phyloP scores from a whole-genome alignment of 2,329 filamentous ascomycete genomes.

The Fonsecaea multimorphosa region DNA sequence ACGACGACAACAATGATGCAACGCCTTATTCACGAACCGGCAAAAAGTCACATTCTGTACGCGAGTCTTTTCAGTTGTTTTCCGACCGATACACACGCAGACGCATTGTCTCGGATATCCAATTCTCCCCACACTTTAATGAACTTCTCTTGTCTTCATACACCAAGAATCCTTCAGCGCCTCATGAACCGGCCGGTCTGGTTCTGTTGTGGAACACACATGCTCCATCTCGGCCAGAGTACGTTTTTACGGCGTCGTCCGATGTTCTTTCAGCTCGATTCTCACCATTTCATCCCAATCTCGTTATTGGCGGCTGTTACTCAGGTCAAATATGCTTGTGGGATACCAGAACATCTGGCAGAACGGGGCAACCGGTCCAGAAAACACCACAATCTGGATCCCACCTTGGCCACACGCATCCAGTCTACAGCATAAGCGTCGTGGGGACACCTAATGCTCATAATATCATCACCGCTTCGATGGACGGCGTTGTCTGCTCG shows the following conservation, averaged over 20 bases:
- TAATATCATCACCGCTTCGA: slow-evolving; percentile 96
- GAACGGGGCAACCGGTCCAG: slow-evolving; percentile 74
- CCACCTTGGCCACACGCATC: slow-evolving; percentile 80
- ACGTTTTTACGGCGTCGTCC: slow-evolving; percentile 93
- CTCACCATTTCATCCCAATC: slow-evolving; percentile 96
- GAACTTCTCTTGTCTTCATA: slow-evolving; percentile 93
- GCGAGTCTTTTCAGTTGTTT: slow-evolving; percentile 90
- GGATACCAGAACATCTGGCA: slow-evolving; percentile 86
- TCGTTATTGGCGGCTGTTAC: slow-evolving; percentile 95
- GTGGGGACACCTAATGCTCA: slow-evolving; percentile 98
- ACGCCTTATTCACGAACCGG: slow-evolving; percentile 34
- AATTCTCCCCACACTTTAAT: slow-evolving; percentile 88
- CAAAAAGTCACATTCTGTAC: slow-evolving; percentile 50
- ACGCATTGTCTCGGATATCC: slow-evolving; percentile 92
- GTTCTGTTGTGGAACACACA: slow-evolving; percentile 98
- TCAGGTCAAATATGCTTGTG: slow-evolving; percentile 95
- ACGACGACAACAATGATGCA: slow-evolving; percentile 73
- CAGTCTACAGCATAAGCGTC: slow-evolving; percentile 92
- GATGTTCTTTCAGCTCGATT: slow-evolving; percentile 96
- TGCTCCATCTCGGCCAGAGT: slow-evolving; percentile 91
- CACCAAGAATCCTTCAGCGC: slow-evolving; percentile 94
- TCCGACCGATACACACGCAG: slow-evolving; percentile 97
- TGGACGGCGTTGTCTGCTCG: slow-evolving; percentile 93
- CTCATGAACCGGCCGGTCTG: slow-evolving; percentile 89
- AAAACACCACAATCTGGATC: slow-evolving; percentile 95